These are phyloP conservation scores for Pneumocystis wakefieldiae DNA, from an alignment of 1,139 yeast species.

Conservation along the genomic window DNA sequence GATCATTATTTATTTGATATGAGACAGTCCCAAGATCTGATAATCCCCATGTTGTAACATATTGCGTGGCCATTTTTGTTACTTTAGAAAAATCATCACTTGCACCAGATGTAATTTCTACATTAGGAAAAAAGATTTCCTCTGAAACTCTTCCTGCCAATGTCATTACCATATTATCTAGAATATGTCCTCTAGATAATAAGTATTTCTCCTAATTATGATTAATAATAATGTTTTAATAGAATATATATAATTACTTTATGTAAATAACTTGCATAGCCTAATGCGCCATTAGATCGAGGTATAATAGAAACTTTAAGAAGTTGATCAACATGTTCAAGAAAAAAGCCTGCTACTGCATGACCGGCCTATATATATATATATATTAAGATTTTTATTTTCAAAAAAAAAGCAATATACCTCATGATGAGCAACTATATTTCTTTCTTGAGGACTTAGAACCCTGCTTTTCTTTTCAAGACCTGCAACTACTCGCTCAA, in stretches of 20 bases:
- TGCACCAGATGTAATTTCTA: conserved; percentile 86
- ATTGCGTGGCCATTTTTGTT: conserved; percentile 82
- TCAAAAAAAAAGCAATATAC: not conserved
- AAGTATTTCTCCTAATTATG: conserved; percentile 49
- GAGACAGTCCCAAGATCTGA: conserved; percentile 71
- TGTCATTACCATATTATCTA: conserved; percentile 84
- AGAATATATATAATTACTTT: conserved; percentile 25
- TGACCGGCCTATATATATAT: conserved; percentile 52
- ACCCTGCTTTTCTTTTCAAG: conserved; percentile 80
- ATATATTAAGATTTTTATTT: not conserved
- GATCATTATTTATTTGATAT: conserved; percentile 46
- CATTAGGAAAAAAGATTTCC: conserved; percentile 56
- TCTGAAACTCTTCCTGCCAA: conserved; percentile 94
- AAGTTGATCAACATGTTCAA: conserved; percentile 78
- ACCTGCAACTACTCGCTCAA: conserved; percentile 94
- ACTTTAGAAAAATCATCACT: conserved; percentile 92
- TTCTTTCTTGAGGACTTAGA: conserved; percentile 68
- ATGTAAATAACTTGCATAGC: conserved; percentile 96
- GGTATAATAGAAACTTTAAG: conserved; percentile 92
- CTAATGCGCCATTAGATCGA: conserved; percentile 89
- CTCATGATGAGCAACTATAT: conserved; percentile 88
- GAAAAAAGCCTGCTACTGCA: conserved; percentile 94
- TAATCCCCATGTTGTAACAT: conserved; percentile 92
- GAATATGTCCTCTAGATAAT: conserved; percentile 60
- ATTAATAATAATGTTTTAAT: not conserved